Percentiles rank a stretch among this genome's conserved stretches.
phyloP scores from a whole-genome alignment of 2,329 filamentous ascomycete genomes.

The Exserohilum turcica region DNA sequence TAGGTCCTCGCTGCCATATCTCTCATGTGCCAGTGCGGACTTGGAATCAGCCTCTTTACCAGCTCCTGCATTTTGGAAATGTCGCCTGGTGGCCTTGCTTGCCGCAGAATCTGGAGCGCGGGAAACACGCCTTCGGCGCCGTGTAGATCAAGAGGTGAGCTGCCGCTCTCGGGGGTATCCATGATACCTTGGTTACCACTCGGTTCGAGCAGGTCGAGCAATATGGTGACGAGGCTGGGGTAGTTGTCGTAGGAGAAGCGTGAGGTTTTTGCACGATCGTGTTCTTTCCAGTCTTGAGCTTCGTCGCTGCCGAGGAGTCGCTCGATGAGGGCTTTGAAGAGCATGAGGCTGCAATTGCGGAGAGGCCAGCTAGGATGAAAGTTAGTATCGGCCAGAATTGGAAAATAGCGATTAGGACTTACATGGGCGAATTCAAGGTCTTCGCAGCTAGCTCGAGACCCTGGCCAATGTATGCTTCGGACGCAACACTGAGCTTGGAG shows the following conservation, averaged over 20 bases:
- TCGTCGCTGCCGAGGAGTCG: slow-evolving; percentile 76
- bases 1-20: slow-evolving; percentile 79
- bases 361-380: slow-evolving; percentile 75
- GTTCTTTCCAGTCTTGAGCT: slow-evolving; percentile 62
- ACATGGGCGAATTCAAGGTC: slow-evolving; percentile 79
- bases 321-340: slow-evolving; percentile 85
- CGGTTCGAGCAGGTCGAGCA: slow-evolving; percentile 63
- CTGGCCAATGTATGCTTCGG: slow-evolving; percentile 74
- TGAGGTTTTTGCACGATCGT: slow-evolving; percentile 48
- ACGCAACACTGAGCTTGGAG: slow-evolving; percentile 72
- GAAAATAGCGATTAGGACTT: slow-evolving; percentile 42
- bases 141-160: slow-evolving; percentile 41
- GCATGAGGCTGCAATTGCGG: slow-evolving; percentile 87
- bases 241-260: slow-evolving; percentile 74
- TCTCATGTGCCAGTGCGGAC: slow-evolving; percentile 77
- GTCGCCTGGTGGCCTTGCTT: slow-evolving; percentile 67
- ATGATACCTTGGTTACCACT: slow-evolving; percentile 35
- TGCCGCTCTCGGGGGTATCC: slow-evolving; percentile 23
- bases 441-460: slow-evolving; percentile 79
- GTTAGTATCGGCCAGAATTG: slow-evolving; percentile 2
- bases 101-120: slow-evolving; percentile 78
- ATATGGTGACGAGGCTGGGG: slow-evolving; percentile 65
- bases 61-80: slow-evolving; percentile 62
- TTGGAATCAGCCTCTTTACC: slow-evolving; percentile 68
- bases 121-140: slow-evolving; percentile 75